Evolutionary conservation across 257 asterid genomes (phyloP), one percentile per base, ranked within the genome.

Genomic region (Nemophila menziesii): DNA sequence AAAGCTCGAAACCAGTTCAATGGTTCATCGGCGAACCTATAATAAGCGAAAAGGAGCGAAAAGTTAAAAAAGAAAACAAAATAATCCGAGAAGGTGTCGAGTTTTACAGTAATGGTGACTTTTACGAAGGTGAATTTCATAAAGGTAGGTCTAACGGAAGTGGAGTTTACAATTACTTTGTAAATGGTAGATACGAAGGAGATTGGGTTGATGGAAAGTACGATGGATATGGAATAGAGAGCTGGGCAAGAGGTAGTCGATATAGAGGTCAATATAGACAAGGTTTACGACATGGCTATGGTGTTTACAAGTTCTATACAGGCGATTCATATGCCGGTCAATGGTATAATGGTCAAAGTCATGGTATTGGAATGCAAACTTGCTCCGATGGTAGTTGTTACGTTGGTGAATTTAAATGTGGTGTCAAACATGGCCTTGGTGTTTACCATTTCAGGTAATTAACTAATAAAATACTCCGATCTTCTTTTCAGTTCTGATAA

Each of bases 311-410:
- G 49, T 86, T 86, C 26, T 86, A 66, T 12, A 79, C 92, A 1
- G 97, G 94, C 43, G 97, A 86, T 68, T 57, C 65, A 1, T 86
- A 77, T 57, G 58, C 80, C 20, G 97, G 97, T 22, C 82, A 79
- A 52, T 86, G 97, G 97, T 82, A 68, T 43, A 77, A 71, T 68
- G 97, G 97, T 0, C 93, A 86, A 57, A 86, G 94, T 33, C 87
- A 86, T 36, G 97, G 97, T 13, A 46, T 66, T 52, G 97, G 97
- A 3, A 65, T 67, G 16, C 97, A 86, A 65, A 79, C 80, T 22
- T 86, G 94, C 65, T 79, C 82, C 22, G 94, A 86, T 69, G 97
- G 94, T 6, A 86, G 97, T 70, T 74, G 80, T 45, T 86, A 66
- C 39, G 24, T 64, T 19, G 97, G 97, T 15, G 87, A 79, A 42